Percentiles rank a stretch among this genome's conserved stretches.
These are phyloP conservation scores for Triticum urartu DNA, from an alignment of 176 grass and related monocot species.

Conservation along the genomic window DNA sequence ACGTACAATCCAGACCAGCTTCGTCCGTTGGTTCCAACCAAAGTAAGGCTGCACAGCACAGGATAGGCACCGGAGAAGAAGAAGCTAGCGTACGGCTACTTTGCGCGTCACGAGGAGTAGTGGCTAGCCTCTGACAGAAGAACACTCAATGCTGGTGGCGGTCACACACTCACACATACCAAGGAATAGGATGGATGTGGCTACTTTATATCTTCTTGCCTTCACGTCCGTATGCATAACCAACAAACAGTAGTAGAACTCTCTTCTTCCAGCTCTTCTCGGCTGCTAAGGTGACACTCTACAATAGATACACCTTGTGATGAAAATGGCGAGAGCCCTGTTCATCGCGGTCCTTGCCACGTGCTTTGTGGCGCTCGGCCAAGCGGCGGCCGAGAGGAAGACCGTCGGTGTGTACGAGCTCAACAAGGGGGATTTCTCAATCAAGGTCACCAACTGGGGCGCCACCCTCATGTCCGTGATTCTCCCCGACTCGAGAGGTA, in stretches of 20 bases:
- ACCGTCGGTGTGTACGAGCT: constrained; percentile 66
- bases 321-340: constrained; percentile 47
- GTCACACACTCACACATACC: not conserved
- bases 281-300: not conserved
- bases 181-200: not conserved
- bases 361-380: constrained; percentile 26
- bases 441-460: constrained; percentile 78
- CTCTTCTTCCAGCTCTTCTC: not conserved
- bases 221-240: not conserved
- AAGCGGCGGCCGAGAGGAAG: constrained; percentile 6
- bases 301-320: not conserved
- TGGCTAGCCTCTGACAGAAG: not conserved
- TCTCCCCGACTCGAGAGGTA: constrained; percentile 75
- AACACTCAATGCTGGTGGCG: not conserved
- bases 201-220: not conserved
- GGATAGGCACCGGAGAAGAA: not conserved
- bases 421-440: constrained; percentile 69
- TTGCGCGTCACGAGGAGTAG: not conserved
- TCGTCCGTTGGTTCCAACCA: not conserved
- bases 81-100: not conserved
- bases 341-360: not conserved
- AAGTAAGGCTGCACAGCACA: not conserved
- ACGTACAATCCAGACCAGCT: not conserved
- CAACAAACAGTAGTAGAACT: too few species aligned
- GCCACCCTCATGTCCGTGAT: constrained; percentile 73